Evolutionary conservation across 2,329 filamentous ascomycete genomes (phyloP), one percentile per base, ranked within the genome.

Genomic region (Aspergillus puulaauensis): DNA sequence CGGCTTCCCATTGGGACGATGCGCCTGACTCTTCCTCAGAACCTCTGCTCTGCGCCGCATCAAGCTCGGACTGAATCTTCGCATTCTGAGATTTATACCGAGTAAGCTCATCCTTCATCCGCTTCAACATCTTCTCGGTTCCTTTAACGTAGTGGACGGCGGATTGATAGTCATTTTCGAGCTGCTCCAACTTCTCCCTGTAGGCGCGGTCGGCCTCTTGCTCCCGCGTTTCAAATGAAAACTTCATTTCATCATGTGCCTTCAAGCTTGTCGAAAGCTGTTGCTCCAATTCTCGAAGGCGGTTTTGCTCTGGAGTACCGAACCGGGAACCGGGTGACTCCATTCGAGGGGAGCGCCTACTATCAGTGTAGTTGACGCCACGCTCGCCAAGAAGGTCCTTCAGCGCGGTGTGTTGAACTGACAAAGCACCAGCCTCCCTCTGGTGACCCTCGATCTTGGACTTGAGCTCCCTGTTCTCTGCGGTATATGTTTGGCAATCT

Each of bases 71-170:
- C 74, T 95, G 93, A 41, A 99, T 81, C 59, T 90, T 89, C 17
- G 82, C 80, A 69, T 97, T 97, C 60, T 95, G 90, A 12, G 86
- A 78, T 82, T 98, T 98, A 77, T 96, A 95, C 57, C 92, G 90
- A 54, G 89, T 83, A n/a, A 99, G 82, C 77, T 99, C 95, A 69
- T 97, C 92, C 79, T 98, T 98, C 83, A 99, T 93, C 75, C 96
- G 93, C 76, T 95, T 93, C 49, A 99, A 85, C 92, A 99, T 97
- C 83, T 97, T 98, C 77, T 99, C 95, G 1, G 95, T 98, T 58
- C 95, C 95, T 76, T 96, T 96, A 65, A 99, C 91, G 70, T 99
- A 99, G 75, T 97, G 95, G 50, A 98, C 93, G 15, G 95, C 93
- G 43, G 95, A 96, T 75, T 97, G 92, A 73, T 99, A 97, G 73